Conservation (phyloP, 441 rosid genomes). For the Kokia cookei region DNA sequence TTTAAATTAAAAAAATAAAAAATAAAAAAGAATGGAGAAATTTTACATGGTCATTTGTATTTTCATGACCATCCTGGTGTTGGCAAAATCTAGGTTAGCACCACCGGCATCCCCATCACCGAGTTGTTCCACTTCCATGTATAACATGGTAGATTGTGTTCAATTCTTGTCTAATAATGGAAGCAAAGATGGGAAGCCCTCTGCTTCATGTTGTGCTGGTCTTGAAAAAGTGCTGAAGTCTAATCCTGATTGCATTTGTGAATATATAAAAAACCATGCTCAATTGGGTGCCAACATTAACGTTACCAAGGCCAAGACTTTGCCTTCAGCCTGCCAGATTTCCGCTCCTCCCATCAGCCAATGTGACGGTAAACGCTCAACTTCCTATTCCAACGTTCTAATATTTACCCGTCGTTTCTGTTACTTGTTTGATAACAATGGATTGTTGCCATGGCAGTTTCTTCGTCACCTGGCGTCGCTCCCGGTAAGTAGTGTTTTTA, state of each 20-base stretch:
- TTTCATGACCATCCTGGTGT: not conserved
- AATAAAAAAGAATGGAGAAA: not conserved
- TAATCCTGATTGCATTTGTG: slow-evolving; percentile 27
- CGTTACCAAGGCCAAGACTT: slow-evolving; percentile 10
- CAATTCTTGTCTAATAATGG: slow-evolving; percentile 10
- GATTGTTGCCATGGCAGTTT: not conserved
- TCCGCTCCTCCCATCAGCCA: slow-evolving; percentile 10
- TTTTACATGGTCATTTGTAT: not conserved
- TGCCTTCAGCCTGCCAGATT: slow-evolving; percentile 23
- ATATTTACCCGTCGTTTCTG: not conserved
- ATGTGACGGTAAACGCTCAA: slow-evolving; percentile 13
- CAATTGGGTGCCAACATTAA: slow-evolving; percentile 27
- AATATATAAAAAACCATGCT: slow-evolving; percentile 9
- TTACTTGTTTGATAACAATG: not conserved
- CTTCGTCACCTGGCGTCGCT: not conserved
- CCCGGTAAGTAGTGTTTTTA: not conserved
- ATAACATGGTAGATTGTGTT: slow-evolving; percentile 29
- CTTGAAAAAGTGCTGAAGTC: slow-evolving; percentile 12
- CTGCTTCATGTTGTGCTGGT: slow-evolving; percentile 24
- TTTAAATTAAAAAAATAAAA: not conserved
- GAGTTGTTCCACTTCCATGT: slow-evolving; percentile 12
- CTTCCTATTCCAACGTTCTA: not conserved
- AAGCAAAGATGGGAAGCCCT: not conserved
- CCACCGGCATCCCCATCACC: not conserved
- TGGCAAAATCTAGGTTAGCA: not conserved